Percentiles rank a stretch among this genome's conserved stretches.
Evolutionary conservation across 2,329 filamentous ascomycete species (phyloP).

Genomic region (Talaromyces amestolkiae): DNA sequence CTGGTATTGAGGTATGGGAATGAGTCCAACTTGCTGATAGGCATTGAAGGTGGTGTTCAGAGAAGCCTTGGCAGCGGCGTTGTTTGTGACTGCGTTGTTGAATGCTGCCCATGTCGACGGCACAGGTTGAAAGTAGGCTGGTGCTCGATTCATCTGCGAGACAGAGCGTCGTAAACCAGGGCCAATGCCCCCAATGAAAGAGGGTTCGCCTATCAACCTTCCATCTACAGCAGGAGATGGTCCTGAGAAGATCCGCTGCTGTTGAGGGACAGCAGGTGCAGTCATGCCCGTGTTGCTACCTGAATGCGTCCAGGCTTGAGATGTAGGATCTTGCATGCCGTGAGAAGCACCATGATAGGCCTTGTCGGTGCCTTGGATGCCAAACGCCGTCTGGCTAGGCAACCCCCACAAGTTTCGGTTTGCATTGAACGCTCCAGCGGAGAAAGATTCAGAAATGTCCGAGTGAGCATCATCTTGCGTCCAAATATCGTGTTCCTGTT

Average conservation of each 20-base stretch:
- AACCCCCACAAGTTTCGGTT: constrained; percentile 35
- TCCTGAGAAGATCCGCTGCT: constrained; percentile 38
- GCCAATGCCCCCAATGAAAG: constrained; percentile 28
- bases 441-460: constrained; percentile 45
- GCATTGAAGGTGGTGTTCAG: constrained; percentile 29
- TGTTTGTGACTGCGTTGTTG: constrained; percentile 26
- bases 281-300: constrained; percentile 22
- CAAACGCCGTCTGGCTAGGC: constrained; percentile 28
- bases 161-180: constrained; percentile 30
- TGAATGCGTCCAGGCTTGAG: constrained; percentile 10
- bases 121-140: constrained; percentile 34
- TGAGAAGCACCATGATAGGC: constrained; percentile 27
- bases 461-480: constrained; percentile 45
- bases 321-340: constrained; percentile 27
- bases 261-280: constrained; percentile 33
- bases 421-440: constrained; percentile 42
- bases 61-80: constrained; percentile 27
- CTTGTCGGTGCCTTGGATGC: constrained; percentile 28
- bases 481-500: constrained; percentile 46
- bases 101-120: constrained; percentile 36
- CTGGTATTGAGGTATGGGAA: constrained; percentile 46
- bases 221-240: constrained; percentile 32
- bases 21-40: constrained; percentile 39
- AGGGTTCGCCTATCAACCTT: constrained; percentile 33
- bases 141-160: constrained; percentile 33